phyloP scores from a whole-genome alignment of 306 rosid species.

The Vicia villosa region DNA sequence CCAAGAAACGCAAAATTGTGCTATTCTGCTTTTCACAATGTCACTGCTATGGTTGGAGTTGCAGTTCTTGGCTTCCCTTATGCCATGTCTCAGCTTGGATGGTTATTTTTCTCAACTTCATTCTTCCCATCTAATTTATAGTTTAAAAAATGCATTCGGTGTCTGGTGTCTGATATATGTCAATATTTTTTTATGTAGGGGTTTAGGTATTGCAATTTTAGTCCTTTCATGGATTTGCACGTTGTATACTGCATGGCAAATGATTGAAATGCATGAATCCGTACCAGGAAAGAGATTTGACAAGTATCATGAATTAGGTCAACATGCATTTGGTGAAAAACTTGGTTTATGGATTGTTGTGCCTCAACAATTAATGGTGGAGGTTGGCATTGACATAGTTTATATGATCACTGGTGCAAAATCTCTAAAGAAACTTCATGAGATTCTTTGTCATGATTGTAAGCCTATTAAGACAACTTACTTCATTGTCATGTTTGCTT shows the following conservation, averaged over 20 bases:
- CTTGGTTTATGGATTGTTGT: constrained; percentile 75
- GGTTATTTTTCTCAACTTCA: constrained; percentile 38
- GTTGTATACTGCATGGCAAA: constrained; percentile 74
- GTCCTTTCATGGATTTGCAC: constrained; percentile 69
- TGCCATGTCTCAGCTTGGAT: constrained; percentile 75
- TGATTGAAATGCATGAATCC: constrained; percentile 82
- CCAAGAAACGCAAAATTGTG: constrained; percentile 76
- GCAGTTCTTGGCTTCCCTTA: constrained; percentile 74
- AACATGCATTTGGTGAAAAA: constrained; percentile 73
- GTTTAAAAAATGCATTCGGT: neutral
- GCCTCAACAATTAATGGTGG: constrained; percentile 69
- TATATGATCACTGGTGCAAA: constrained; percentile 78
- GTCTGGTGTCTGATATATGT: no score
- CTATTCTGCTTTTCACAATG: constrained; percentile 79
- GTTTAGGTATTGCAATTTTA: constrained; percentile 57
- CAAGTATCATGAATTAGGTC: constrained; percentile 78
- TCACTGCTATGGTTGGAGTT: constrained; percentile 81
- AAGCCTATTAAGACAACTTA: constrained; percentile 47
- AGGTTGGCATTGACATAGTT: constrained; percentile 59
- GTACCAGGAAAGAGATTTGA: constrained; percentile 71
- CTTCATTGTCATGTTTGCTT: constrained; percentile 69
- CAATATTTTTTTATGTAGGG: constrained; percentile 43
- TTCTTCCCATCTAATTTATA: neutral
- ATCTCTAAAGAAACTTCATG: constrained; percentile 60
- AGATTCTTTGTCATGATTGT: constrained; percentile 41